These are phyloP conservation scores for Picocystis salinarum DNA, from an alignment of 139 green algal genomes.

Conservation along the genomic window DNA sequence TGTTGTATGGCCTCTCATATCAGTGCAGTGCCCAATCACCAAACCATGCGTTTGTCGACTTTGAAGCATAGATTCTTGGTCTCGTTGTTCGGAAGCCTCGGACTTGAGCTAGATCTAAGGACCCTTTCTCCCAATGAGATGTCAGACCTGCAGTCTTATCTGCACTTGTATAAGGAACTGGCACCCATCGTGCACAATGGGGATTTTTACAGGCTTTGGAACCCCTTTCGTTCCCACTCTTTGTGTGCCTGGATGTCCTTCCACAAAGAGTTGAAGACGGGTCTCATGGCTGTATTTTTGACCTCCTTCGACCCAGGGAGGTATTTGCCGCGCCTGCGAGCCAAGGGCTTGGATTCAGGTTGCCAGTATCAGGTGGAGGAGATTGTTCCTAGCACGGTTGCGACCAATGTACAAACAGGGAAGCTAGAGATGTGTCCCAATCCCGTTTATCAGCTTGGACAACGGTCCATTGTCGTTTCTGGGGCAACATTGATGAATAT, in stretches of 20 bases:
- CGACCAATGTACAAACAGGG: not conserved
- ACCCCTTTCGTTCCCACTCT: not conserved
- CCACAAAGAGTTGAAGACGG: not conserved
- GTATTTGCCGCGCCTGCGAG: not conserved
- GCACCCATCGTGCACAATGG: not conserved
- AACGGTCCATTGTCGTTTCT: not conserved
- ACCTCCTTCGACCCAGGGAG: not conserved
- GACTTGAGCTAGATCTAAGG: not conserved
- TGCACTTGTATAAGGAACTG: not conserved
- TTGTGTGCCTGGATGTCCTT: not conserved
- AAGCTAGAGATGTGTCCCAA: not conserved
- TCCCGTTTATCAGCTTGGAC: not conserved
- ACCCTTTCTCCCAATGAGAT: not conserved
- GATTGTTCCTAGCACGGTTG: not conserved
- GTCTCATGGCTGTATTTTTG: not conserved
- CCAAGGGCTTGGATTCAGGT: not conserved
- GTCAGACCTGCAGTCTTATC: not conserved
- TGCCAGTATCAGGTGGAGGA: constrained; percentile 1
- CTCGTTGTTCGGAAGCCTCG: not conserved
- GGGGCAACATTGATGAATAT: not conserved
- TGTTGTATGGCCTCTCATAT: not conserved
- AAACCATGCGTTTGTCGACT: not conserved
- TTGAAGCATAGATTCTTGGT: not conserved
- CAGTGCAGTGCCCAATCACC: constrained; percentile 1
- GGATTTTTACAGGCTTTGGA: not conserved